Conservation (phyloP, 164 flowering plant genomes). For the Annona cherimola region DNA sequence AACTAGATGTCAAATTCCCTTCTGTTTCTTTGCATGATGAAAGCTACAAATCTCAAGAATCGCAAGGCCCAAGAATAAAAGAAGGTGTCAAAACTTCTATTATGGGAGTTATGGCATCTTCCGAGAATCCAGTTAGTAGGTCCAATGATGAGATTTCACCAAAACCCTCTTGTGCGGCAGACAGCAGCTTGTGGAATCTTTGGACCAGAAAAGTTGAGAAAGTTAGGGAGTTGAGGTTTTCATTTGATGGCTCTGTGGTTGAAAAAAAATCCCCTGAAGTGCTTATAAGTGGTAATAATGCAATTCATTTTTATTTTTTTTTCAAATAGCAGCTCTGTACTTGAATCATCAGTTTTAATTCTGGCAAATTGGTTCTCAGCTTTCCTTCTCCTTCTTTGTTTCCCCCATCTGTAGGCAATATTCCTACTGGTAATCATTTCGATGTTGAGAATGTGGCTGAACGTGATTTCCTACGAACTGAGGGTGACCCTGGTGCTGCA, state of each 20-base stretch:
- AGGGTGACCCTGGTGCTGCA: conserved; percentile 90
- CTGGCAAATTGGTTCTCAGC: not conserved
- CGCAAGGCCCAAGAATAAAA: conserved; percentile 3
- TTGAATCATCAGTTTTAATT: not conserved
- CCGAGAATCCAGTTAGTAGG: conserved; percentile 9
- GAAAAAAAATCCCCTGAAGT: conserved; percentile 22
- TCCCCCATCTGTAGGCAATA: conserved; percentile 28
- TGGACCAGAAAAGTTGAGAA: conserved; percentile 91
- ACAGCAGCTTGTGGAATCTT: conserved; percentile 47
- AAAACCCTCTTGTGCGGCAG: conserved; percentile 16
- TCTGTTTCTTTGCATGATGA: conserved; percentile 9
- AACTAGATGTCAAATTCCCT: conserved; percentile 5
- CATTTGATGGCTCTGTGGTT: conserved; percentile 63
- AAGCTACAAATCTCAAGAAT: conserved; percentile 14
- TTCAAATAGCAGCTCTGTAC: not conserved
- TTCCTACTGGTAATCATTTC: conserved; percentile 16
- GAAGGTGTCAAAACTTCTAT: conserved; percentile 18
- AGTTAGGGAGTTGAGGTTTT: conserved; percentile 68
- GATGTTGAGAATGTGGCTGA: conserved; percentile 49
- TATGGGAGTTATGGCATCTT: conserved; percentile 7
- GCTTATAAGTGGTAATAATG: conserved; percentile 24
- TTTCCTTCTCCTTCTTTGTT: not conserved
- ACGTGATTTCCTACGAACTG: conserved; percentile 81
- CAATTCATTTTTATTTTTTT: no score
- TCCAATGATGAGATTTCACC: conserved; percentile 11